phyloP scores from a whole-genome alignment of 2,329 filamentous ascomycete species.

The Sarocladium oryzae region DNA sequence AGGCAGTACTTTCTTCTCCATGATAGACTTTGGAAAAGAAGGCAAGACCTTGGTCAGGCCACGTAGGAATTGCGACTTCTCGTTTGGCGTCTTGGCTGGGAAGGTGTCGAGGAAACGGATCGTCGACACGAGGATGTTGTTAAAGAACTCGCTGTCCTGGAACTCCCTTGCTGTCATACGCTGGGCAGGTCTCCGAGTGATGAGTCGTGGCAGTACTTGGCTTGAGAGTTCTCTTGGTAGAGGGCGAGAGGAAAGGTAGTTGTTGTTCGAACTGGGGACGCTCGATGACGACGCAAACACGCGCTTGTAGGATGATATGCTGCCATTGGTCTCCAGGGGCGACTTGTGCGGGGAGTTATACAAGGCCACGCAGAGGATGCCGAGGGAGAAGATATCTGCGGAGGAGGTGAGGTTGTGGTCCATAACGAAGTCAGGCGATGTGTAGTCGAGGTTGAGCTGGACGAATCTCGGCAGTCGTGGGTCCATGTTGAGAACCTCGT shows the following conservation, averaged over 20 bases:
- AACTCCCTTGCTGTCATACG: conserved; percentile 85
- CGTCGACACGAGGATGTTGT: conserved; percentile 92
- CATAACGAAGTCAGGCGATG: conserved; percentile 88
- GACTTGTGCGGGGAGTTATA: conserved; percentile 94
- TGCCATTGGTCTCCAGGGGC: conserved; percentile 75
- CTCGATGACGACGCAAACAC: conserved; percentile 72
- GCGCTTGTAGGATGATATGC: conserved; percentile 77
- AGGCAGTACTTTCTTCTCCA: conserved; percentile 90
- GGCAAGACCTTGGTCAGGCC: conserved; percentile 81
- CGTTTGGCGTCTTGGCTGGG: conserved; percentile 82
- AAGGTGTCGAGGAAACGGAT: conserved; percentile 91
- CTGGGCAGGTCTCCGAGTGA: conserved; percentile 81
- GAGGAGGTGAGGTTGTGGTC: conserved; percentile 80
- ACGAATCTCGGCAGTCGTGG: conserved; percentile 73
- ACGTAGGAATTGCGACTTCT: conserved; percentile 87
- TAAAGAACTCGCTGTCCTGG: conserved; percentile 91
- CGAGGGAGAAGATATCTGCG: conserved; percentile 91
- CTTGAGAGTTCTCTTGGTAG: conserved; percentile 72
- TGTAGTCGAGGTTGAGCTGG: conserved; percentile 87
- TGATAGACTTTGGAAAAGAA: conserved; percentile 86
- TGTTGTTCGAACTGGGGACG: conserved; percentile 73
- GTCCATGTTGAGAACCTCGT: conserved; percentile 80
- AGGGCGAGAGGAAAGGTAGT: conserved; percentile 72
- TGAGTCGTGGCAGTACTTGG: conserved; percentile 74
- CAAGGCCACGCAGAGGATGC: conserved; percentile 77